phyloP scores from a whole-genome alignment of 192 early-diverging fungal genomes.

The Entomortierella lignicola region DNA sequence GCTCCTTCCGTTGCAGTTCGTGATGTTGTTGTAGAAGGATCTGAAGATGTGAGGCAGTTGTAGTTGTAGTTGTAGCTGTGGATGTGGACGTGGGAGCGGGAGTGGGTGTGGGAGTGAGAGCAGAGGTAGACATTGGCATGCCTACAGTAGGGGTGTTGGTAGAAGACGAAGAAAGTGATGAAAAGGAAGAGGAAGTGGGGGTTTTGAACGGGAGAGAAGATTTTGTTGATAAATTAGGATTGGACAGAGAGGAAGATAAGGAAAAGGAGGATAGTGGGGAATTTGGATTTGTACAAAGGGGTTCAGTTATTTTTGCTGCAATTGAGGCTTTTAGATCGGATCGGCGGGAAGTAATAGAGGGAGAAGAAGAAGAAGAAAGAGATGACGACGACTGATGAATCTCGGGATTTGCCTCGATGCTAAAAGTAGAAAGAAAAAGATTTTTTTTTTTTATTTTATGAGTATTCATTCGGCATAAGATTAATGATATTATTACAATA shows the following conservation, averaged over 20 bases:
- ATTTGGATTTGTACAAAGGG: not conserved
- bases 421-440: not conserved
- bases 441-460: too few species aligned
- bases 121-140: constrained; percentile 5
- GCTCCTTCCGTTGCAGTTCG: constrained; percentile 36
- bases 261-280: not conserved
- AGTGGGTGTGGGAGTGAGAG: too few species aligned
- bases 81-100: constrained; percentile 1
- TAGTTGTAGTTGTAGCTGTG: constrained; percentile 4
- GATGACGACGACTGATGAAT: not conserved
- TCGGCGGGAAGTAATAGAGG: not conserved
- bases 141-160: not conserved
- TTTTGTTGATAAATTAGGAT: not conserved
- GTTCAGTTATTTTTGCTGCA: not conserved
- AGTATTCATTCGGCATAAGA: too few species aligned
- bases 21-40: constrained; percentile 49
- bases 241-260: constrained; percentile 6
- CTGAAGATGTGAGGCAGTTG: constrained; percentile 32
- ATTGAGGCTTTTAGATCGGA: not conserved
- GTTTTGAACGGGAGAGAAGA: not conserved
- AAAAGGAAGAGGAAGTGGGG: constrained; percentile 1
- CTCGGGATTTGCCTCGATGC: not conserved
- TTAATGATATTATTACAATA: too few species aligned
- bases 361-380: constrained; percentile 1
- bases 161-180: constrained; percentile 1